Evolutionary conservation across 352 stramenopile genomes (phyloP), one percentile per base, ranked within the genome.

Genomic region (Pythium vanterpoolii): DNA sequence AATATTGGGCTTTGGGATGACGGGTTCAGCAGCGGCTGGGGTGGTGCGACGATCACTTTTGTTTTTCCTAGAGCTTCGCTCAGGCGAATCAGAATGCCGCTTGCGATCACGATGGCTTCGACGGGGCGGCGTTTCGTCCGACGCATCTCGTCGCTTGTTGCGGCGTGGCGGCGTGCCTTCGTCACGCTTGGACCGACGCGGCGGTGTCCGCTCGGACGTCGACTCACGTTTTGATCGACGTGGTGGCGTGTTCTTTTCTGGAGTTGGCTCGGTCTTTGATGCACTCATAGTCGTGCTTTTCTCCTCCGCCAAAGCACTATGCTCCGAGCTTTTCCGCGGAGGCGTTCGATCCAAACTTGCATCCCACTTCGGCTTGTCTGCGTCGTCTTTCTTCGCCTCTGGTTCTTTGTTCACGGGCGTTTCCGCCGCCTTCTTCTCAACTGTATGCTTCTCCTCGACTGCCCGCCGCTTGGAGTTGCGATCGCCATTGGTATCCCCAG

Each of bases 1-100:
- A 47, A 80, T 69, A 50, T 75, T 77, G 38, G 66, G 57, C 24
- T 61, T 71, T 21, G 55, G 53, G 1, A 36, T 23, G 0, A n/a
- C 47, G 24, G 44, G 31, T n/a, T 48, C 24, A n/a, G 47, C 28
- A 39, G 27, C 18, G 14, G 39, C 39, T 1, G 28, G 13, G 5
- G 50, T 14, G 2, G 57, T 31, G 8, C 31, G 46, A 21, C 51
- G 47, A 10, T 64, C 40, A 4, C 33, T 18, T 7, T 45, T 36
- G 2, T 33, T 18, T 7, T 45, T 36, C 1, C 51, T 53, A 19
- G 49, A 28, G 40, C 48, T 44, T 16, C 54, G 49, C 19, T 53
- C 60, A 16, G 45, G 52, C 10, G 53, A 54, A 3, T 13, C 33
- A 1, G 59, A 66, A 14, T 36, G 50, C 6, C 24, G 38, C 33